phyloP scores from a whole-genome alignment of 2,329 filamentous ascomycete genomes.

The Penicillium sp. region DNA sequence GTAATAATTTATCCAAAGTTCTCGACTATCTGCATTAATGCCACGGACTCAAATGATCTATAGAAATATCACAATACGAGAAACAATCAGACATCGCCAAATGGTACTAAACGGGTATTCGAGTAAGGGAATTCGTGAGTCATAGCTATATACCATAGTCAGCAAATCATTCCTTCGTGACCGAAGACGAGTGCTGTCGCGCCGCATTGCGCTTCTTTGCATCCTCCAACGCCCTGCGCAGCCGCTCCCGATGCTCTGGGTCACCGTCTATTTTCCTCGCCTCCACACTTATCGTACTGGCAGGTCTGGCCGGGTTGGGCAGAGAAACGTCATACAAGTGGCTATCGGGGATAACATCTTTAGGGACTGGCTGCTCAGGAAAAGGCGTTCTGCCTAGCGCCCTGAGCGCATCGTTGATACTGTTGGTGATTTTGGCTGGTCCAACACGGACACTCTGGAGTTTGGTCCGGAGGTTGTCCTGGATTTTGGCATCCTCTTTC shows the following conservation, averaged over 20 bases:
- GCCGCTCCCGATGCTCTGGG: constrained; percentile 51
- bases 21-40: neutral
- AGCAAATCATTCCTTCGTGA: constrained; percentile 26
- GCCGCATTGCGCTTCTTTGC: constrained; percentile 60
- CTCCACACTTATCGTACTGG: constrained; percentile 22
- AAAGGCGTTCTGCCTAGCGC: constrained; percentile 38
- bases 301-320: constrained; percentile 32
- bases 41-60: neutral
- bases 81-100: constrained; percentile 7
- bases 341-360: constrained; percentile 18
- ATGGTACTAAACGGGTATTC: constrained; percentile 9
- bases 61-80: neutral
- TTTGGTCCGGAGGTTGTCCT: constrained; percentile 47
- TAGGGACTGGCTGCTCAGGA: constrained; percentile 20
- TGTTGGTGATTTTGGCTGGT: constrained; percentile 41
- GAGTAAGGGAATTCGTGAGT: constrained; percentile 8
- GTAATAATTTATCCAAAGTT: neutral
- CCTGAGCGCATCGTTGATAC: constrained; percentile 46
- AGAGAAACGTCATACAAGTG: constrained; percentile 25
- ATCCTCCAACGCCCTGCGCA: constrained; percentile 57
- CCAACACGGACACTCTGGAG: constrained; percentile 48
- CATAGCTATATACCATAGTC: neutral
- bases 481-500: constrained; percentile 54
- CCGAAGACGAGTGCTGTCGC: constrained; percentile 6
- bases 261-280: constrained; percentile 34